These are phyloP conservation scores for Meyerozyma carpophila DNA, from an alignment of 1,139 yeast genomes.

Conservation along the genomic window DNA sequence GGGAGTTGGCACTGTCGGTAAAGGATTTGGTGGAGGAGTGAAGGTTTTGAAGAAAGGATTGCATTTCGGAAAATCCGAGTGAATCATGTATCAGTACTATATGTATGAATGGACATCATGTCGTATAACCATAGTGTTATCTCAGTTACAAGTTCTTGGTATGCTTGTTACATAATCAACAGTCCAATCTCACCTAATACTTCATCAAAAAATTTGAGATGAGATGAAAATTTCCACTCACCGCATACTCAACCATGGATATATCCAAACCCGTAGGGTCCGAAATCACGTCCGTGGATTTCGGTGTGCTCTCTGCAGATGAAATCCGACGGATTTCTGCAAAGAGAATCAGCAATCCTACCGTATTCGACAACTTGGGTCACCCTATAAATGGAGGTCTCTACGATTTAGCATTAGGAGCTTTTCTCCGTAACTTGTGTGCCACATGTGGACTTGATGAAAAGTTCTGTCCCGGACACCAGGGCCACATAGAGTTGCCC, in stretches of 20 bases:
- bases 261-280: slow-evolving; percentile 95
- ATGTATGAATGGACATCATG: not conserved
- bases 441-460: slow-evolving; percentile 96
- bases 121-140: not conserved
- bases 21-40: slow-evolving; percentile 36
- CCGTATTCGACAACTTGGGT: slow-evolving; percentile 90
- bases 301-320: slow-evolving; percentile 74
- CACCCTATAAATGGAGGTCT: slow-evolving; percentile 94
- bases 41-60: slow-evolving; percentile 34
- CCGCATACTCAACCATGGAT: slow-evolving; percentile 53
- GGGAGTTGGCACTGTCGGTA: slow-evolving; percentile 36
- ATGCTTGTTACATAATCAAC: not conserved
- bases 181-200: not conserved
- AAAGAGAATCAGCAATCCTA: slow-evolving; percentile 91
- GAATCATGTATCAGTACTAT: not conserved
- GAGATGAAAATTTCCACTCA: slow-evolving; percentile 1
- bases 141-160: not conserved
- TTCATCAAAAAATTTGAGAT: not conserved
- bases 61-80: slow-evolving; percentile 18
- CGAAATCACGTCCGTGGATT: slow-evolving; percentile 87
- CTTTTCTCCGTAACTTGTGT: slow-evolving; percentile 83
- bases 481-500: slow-evolving; percentile 96
- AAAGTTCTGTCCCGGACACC: slow-evolving; percentile 94
- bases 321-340: slow-evolving; percentile 87
- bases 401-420: slow-evolving; percentile 91